Base-by-base conservation (phyloP, 2,329 filamentous ascomycete species). In the Aspergillus ochraceoroseus region DNA sequence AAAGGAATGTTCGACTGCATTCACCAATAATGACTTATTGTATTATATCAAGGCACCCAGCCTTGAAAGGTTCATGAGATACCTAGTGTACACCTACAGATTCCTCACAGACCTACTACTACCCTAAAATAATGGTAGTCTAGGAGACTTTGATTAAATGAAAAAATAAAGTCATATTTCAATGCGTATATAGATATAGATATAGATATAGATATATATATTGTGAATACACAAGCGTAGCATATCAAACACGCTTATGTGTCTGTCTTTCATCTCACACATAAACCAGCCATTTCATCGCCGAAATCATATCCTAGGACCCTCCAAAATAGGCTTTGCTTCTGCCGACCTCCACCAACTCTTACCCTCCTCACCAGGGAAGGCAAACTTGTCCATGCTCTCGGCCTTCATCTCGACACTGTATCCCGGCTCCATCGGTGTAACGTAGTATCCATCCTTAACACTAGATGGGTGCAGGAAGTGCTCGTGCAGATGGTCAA, bases 401-500 rank as follows among this genome's bases (percentile, higher is more conserved):
- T 82, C 85, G 3, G 80, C 68, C 77, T 86, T 90, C 87, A 95
- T 94, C 77, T 95, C 87, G 2, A 95, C 88, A 58, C 85, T 89
- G 65, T 95, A 95, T 0, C 88, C 88, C 0, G 88, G 75, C 61
- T 87, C 81, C 48, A 70, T 82, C 0, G 89, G 88, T 1, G 89
- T 95, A 52, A 85, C 83, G 68, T 94, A 94, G 66, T 87, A 92
- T 3, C 88, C 89, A 52, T 88, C 82, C 67, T 82, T 80, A 56
- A 95, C 87, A 41, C 82, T 76, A 2, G 80, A 77, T 1, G 88
- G 88, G 64, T 94, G 77, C 58, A 87, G 71, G 64, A 95, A 95
- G 69, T 95, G 88, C 75, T 95, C 88, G 66, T 95, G 89, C 58
- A 95, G 68, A 66, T 94, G 87, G 62, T 95, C 88, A 15, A 95